Evolutionary conservation across 768 basidiomycete species (phyloP).

Genomic region (Pleurotus djamor): DNA sequence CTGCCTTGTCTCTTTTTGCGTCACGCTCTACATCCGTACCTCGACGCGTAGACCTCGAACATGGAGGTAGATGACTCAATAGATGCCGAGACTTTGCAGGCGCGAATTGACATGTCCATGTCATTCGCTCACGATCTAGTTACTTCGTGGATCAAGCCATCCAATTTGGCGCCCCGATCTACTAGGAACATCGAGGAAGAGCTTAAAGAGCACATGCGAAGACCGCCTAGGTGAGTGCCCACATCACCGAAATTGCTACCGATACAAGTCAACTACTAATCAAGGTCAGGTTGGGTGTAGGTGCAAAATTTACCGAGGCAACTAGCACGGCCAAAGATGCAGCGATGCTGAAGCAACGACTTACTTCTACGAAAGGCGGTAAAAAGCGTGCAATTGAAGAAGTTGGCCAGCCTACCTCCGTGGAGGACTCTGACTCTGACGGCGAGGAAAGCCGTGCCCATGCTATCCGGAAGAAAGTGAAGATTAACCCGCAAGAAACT

Average conservation of each 20-base stretch:
- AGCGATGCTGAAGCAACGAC: slow-evolving; percentile 60
- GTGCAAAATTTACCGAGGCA: slow-evolving; percentile 56
- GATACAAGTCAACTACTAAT: slow-evolving; percentile 7
- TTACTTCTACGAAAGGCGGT: slow-evolving; percentile 36
- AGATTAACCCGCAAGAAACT: slow-evolving; percentile 15
- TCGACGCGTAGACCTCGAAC: slow-evolving; percentile 7
- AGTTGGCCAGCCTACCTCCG: slow-evolving; percentile 22
- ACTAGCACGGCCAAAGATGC: slow-evolving; percentile 47
- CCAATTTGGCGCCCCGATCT: slow-evolving; percentile 31
- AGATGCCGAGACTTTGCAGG: slow-evolving; percentile 69
- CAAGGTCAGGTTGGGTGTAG: slow-evolving; percentile 65
- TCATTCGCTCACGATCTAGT: slow-evolving; percentile 72
- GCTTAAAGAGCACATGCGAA: slow-evolving; percentile 64
- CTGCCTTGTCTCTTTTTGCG: neutral
- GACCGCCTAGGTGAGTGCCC: slow-evolving; percentile 62
- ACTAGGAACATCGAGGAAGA: slow-evolving; percentile 45
- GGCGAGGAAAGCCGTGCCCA: slow-evolving; percentile 61
- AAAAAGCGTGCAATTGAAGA: slow-evolving; percentile 47
- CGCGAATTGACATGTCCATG: slow-evolving; percentile 82
- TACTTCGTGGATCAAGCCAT: slow-evolving; percentile 73
- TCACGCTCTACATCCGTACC: neutral
- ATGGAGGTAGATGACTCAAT: slow-evolving; percentile 43
- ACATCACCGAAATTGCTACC: slow-evolving; percentile 5
- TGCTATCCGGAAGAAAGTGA: slow-evolving; percentile 57
- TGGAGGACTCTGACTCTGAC: slow-evolving; percentile 29